These are phyloP conservation scores for Ramaria sp. DNA, from an alignment of 768 basidiomycete genomes.

Conservation along the genomic window DNA sequence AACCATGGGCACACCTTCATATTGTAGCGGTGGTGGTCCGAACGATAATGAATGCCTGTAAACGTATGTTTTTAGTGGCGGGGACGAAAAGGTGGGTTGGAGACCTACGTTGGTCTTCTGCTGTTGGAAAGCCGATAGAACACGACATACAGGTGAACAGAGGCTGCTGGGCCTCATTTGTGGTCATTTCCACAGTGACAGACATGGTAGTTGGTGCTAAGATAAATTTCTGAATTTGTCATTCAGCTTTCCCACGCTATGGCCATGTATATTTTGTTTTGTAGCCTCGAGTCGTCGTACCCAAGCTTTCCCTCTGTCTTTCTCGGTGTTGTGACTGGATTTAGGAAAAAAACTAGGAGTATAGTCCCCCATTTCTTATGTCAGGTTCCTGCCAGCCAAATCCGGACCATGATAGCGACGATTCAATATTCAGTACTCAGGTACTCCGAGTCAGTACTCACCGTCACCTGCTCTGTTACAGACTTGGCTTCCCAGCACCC, in stretches of 20 bases:
- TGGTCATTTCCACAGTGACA: background rate
- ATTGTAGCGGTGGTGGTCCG: constrained; percentile 96
- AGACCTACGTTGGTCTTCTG: constrained; percentile 71
- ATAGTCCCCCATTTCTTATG: background rate
- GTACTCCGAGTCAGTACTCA: no score
- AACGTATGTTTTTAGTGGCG: constrained; percentile 1
- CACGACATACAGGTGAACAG: constrained; percentile 89
- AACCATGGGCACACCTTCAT: constrained; percentile 47
- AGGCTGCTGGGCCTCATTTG: constrained; percentile 6
- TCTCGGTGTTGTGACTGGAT: background rate
- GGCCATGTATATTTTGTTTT: background rate
- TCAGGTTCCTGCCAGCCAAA: no score
- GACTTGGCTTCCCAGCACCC: no score
- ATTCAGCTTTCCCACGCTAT: background rate
- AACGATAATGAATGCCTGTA: constrained; percentile 77
- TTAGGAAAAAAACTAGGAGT: background rate
- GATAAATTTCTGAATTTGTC: background rate
- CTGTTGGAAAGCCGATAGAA: constrained; percentile 71
- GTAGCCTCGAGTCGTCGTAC: background rate
- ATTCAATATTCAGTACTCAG: no score
- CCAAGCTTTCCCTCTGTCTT: background rate
- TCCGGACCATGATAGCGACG: no score
- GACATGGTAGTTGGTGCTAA: constrained; percentile 1
- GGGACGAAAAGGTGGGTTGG: background rate
- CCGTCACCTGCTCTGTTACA: no score